Base-by-base conservation (phyloP, 2,329 filamentous ascomycete genomes). In the Byssothecium circinans region DNA sequence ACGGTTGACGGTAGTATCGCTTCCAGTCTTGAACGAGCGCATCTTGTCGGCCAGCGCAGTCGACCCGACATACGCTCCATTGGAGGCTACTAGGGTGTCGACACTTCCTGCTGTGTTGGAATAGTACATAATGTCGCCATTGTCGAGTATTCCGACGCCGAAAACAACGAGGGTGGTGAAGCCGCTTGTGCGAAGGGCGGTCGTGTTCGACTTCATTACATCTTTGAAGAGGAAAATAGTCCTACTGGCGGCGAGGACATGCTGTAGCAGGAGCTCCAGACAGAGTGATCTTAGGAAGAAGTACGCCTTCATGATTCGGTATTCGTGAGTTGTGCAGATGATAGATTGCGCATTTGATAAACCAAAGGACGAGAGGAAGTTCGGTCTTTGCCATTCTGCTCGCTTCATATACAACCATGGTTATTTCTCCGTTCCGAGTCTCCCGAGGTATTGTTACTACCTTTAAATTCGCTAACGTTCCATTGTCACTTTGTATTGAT, bases 21-120 rank as follows among this genome's bases (percentile, higher is more conserved):
- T 23, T 4, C 53, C 58, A 1, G 59, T 62, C 54, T 77, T 77
- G 60, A 76, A 70, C 1, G 71, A 73, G 32, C 57, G 59, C 2
- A 81, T 61, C 56, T 79, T 79, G 19, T 74, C 69, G 19, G 77
- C 72, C 7, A 81, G 71, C n/a, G 72, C 74, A 7, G 68, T 70
- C 42, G 78, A 74, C 11, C 77, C 78, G 6, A 79, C 72, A 49
- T 81, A 81, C 25, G 72, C 57, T 17, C 74, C 72, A 25, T 62
- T 57, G 8, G 70, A 69, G 2, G 74, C 73, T 22, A 74, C 50
- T 11, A 74, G 58, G 3, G 67, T 59, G 71, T 59, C 56, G 7
- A 32, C 30, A 29, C 52, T 55, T 18, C 56, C 56, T 2, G 56
- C 46, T 5, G 56, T 59, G 43, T 59, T 59, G n/a, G 56, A 77